These are phyloP conservation scores for Dalbergia cochinchinensis DNA, from an alignment of 306 rosid genomes.

Conservation along the genomic window DNA sequence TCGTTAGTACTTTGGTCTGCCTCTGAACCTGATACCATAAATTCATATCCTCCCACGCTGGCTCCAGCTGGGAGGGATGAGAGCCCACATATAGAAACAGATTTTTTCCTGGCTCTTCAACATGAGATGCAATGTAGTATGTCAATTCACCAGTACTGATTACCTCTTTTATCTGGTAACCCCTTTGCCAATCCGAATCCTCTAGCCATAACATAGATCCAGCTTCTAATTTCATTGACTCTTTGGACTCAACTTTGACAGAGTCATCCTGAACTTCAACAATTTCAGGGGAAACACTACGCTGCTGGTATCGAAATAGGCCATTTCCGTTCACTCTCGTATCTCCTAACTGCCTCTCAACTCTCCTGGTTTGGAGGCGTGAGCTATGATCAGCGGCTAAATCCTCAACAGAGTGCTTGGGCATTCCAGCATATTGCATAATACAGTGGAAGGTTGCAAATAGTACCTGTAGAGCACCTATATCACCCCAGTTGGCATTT, in stretches of 20 bases:
- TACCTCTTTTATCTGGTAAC: slow-evolving; percentile 82
- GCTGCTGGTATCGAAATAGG: slow-evolving; percentile 72
- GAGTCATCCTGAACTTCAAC: slow-evolving; percentile 91
- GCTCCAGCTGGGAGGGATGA: slow-evolving; percentile 89
- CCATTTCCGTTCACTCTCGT: slow-evolving; percentile 77
- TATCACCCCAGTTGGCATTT: slow-evolving; percentile 96
- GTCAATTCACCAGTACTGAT: slow-evolving; percentile 61
- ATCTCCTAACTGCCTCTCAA: slow-evolving; percentile 85
- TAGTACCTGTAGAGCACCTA: slow-evolving; percentile 86
- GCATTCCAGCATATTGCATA: slow-evolving; percentile 82
- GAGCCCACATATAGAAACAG: slow-evolving; percentile 85
- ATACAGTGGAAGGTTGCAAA: slow-evolving; percentile 93
- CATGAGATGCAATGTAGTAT: slow-evolving; percentile 76
- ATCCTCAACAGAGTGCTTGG: slow-evolving; percentile 90
- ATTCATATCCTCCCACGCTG: slow-evolving; percentile 99
- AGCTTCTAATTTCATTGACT: slow-evolving; percentile 81
- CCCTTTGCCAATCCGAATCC: slow-evolving; percentile 86
- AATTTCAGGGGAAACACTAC: slow-evolving; percentile 84
- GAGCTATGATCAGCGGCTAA: slow-evolving; percentile 97
- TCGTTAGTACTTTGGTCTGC: slow-evolving; percentile 87
- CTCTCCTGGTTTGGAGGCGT: slow-evolving; percentile 92
- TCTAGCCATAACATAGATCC: slow-evolving; percentile 88
- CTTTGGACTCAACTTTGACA: slow-evolving; percentile 66
- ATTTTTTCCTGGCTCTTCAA: slow-evolving; percentile 83
- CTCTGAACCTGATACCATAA: slow-evolving; percentile 99